These are phyloP conservation scores for Penicillium sp. DNA, from an alignment of 2,329 filamentous ascomycete species.

Conservation along the genomic window DNA sequence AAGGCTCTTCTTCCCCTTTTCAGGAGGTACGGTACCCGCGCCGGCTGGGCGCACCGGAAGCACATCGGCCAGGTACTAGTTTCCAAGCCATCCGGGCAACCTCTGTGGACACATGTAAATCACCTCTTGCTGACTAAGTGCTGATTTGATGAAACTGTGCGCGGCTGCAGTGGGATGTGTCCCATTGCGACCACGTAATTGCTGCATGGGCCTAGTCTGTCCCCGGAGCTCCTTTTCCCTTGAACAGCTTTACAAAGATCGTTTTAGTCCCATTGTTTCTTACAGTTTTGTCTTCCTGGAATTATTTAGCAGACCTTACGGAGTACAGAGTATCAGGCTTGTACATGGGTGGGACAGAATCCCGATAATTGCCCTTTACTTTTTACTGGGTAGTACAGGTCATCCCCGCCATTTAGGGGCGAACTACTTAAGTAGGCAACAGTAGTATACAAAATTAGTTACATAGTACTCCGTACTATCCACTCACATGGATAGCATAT, in stretches of 20 bases:
- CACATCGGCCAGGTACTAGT: constrained; percentile 10
- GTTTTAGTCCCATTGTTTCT: constrained; percentile 1
- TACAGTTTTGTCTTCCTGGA: background rate
- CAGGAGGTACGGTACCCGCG: background rate
- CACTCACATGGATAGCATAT: background rate
- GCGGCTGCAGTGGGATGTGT: constrained; percentile 5
- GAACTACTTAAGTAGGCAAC: background rate
- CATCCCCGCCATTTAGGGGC: constrained; percentile 5
- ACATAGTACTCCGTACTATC: background rate
- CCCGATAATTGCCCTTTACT: background rate
- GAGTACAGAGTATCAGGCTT: background rate
- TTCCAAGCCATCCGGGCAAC: constrained; percentile 19
- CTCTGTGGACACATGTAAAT: constrained; percentile 11
- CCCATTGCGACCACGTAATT: constrained; percentile 11
- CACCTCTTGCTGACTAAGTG: background rate
- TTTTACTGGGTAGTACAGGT: constrained; percentile 3
- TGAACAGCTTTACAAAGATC: background rate
- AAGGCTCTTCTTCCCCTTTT: constrained; percentile 1
- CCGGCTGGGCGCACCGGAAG: constrained; percentile 16
- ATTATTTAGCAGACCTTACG: background rate
- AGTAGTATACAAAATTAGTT: background rate
- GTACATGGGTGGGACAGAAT: constrained; percentile 4
- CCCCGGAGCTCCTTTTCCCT: background rate
- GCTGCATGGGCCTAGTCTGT: constrained; percentile 1
- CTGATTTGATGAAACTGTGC: constrained; percentile 7